These are phyloP conservation scores for Mycena kentingensis DNA, from an alignment of 768 basidiomycete genomes.

Conservation along the genomic window DNA sequence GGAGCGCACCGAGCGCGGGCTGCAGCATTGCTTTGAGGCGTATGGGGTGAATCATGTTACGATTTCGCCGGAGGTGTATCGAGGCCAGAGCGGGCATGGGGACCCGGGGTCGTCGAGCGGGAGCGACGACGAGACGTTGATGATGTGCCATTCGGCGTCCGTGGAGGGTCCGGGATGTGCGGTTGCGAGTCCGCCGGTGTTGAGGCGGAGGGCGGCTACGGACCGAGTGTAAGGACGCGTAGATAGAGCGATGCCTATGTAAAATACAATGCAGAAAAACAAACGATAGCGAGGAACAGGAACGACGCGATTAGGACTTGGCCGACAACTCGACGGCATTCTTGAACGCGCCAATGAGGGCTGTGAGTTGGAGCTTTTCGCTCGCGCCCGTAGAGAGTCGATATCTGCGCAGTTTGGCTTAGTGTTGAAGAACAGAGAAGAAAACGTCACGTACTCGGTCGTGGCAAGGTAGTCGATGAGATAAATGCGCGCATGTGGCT, in stretches of 20 bases:
- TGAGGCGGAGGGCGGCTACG: conserved; percentile 4
- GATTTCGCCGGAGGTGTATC: conserved; percentile 51
- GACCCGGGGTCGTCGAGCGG: conserved; percentile 34
- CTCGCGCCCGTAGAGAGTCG: conserved; percentile 89
- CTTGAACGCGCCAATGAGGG: conserved; percentile 91
- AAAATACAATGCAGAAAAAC: background rate
- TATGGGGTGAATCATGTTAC: conserved; percentile 59
- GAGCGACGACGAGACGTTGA: conserved; percentile 30
- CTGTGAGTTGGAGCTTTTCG: conserved; percentile 93
- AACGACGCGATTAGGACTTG: conserved; percentile 32
- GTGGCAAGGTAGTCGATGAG: conserved; percentile 91
- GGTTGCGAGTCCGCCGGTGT: conserved; percentile 30
- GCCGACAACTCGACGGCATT: conserved; percentile 80
- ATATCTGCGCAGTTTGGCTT: conserved; percentile 54
- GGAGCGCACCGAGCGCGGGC: conserved; percentile 48
- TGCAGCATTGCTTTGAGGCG: conserved; percentile 54
- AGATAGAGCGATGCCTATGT: background rate
- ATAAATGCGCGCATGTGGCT: conserved; percentile 84
- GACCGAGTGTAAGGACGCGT: conserved; percentile 5
- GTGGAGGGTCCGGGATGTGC: conserved; percentile 48
- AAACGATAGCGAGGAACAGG: background rate
- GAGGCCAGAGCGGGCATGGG: too few relatives aligned
- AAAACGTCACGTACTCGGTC: conserved; percentile 71
- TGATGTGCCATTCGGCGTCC: conserved; percentile 38
- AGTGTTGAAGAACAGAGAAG: background rate